phyloP scores from a whole-genome alignment of 148 eudicot species.

The Vaccinium corymbosum region DNA sequence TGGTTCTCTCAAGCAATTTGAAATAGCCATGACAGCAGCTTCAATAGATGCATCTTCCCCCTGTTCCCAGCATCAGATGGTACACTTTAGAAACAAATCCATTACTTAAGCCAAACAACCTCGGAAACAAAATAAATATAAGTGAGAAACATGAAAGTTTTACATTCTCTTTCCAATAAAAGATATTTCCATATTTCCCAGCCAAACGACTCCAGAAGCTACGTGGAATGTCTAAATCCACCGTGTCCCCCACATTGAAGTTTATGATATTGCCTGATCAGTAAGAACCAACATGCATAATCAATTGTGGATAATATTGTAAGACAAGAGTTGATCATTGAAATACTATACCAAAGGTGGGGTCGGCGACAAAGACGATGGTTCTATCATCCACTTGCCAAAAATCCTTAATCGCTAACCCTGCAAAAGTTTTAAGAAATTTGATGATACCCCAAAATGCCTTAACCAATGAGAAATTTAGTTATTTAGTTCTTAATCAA shows the following conservation, averaged over 20 bases:
- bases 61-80: conserved; percentile 25
- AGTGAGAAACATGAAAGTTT: not conserved
- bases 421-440: conserved; percentile 32
- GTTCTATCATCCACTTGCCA: conserved; percentile 96
- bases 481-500: not conserved
- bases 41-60: conserved; percentile 94
- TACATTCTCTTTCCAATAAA: conserved; percentile 97
- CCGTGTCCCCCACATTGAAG: conserved; percentile 79
- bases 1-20: conserved; percentile 79
- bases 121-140: not conserved
- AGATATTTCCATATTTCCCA: conserved; percentile 86
- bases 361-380: conserved; percentile 92
- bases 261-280: conserved; percentile 74
- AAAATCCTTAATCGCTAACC: conserved; percentile 85
- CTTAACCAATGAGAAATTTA: not conserved
- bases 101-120: not conserved
- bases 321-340: conserved; percentile 1
- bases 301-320: not conserved
- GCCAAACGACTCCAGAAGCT: conserved; percentile 97
- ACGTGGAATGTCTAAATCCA: conserved; percentile 82
- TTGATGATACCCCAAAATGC: not conserved
- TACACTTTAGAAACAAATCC: not conserved
- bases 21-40: conserved; percentile 88
- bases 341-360: conserved; percentile 65
- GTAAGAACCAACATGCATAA: not conserved